Base-by-base conservation (phyloP, 768 basidiomycete species). In the Naganishia onofrii region DNA sequence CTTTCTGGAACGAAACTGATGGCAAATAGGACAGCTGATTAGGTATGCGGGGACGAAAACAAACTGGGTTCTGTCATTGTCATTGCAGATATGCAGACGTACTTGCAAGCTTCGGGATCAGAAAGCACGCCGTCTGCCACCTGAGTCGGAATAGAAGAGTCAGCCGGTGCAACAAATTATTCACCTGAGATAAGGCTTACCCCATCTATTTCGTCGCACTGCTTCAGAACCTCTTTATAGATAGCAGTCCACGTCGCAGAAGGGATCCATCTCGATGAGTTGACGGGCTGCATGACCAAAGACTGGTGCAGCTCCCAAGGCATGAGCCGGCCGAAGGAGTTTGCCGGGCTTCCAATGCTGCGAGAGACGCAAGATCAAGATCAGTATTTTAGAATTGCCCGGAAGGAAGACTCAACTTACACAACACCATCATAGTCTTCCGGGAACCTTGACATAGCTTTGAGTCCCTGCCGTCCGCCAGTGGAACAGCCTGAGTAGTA, bases 401-500 rank as follows among this genome's bases (percentile, higher is more conserved):
- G n/a, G 52, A 23, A 8, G 2, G 52, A 31, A 9, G 29, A 13
- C 28, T 28, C 15, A 7, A 58, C 57, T 58, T 15, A 58, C 57
- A 58, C 57, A 1, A 58, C 57, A 8, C 57, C 57, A 58, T 58
- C 57, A 26, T 58, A 58, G 57, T 58, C 57, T 26, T 58, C 57
- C 34, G 57, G 57, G 57, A 58, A 58, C 21, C n/a, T n/a, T 8
- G 57, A 5, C 57, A 58, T 58, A 17, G 57, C 57, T 36, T 58
- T 58, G 36, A 58, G 34, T 3, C 57, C 57, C 15, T 58, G 57
- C 23, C 57, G 34, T 7, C 57, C 57, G 12, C 57, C 57, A 31
- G 57, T 58, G 34, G 57, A 58, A 38, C 57, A 58, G 32, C 34
- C 57, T 1, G 38, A 36, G 15, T 58, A 58, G 34, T 58, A 58